Base-by-base conservation (phyloP, 352 stramenopile genomes). In the Poterioochromonas sp. region DNA sequence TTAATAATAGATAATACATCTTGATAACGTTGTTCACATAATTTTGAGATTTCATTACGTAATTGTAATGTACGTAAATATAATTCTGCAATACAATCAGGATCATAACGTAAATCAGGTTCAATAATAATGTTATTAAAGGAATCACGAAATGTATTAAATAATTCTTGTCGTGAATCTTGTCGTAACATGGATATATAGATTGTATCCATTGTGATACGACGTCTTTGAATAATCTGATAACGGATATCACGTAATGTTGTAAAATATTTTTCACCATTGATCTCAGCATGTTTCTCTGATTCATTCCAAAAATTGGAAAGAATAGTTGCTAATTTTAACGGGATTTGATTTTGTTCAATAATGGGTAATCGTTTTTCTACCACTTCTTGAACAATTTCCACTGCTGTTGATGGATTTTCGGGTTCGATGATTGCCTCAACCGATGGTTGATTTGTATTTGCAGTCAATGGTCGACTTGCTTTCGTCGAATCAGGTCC, bases 81-180 rank as follows among this genome's bases (percentile, higher is more conserved):
- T 26, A 71, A 29, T 47, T 71, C 62, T 22, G 62, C 62, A 29
- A 71, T 47, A 29, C 18, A 44, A 47, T 71, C 62, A 29, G 32
- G 32, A 29, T 71, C 62, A 47, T 32, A 71, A 29, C 62, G 15
- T 29, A 71, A 26, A 22, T 43, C 32, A 22, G 12, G 2, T 22
- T 71, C 62, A 26, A 26, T 15, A 15, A 58, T 58, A 44, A 47
- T 47, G 3, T 8, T 29, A 47, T 71, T 71, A 47, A 71, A 71
- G 32, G 12, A 5, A 8, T 71, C 20, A 8, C 34, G 34, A n/a
- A 71, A 71, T 12, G 11, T n/a, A 47, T 71, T n/a, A 29, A 71
- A 47, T 26, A 71, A 44, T 29, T 41, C 39, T 71, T 71, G 62
- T 26, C 62, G 15, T 44, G 11, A 1, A 47, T 71, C 62, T 3